These are phyloP conservation scores for Leccinum boreale DNA, from an alignment of 768 basidiomycete genomes.

Conservation along the genomic window DNA sequence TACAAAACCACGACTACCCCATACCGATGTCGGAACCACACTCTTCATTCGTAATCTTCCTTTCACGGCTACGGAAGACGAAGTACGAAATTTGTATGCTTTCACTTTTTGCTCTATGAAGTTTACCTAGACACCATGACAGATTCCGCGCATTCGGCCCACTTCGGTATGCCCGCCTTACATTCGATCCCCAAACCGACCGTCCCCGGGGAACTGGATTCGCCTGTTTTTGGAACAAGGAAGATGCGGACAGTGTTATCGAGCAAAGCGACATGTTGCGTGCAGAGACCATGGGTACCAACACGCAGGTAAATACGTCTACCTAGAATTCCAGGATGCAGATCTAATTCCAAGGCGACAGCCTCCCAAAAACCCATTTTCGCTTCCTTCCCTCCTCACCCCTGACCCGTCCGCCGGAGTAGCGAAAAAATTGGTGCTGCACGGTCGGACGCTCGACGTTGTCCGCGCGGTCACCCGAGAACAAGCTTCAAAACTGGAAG, in stretches of 20 bases:
- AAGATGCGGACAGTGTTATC: constrained; percentile 83
- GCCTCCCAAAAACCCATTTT: constrained; percentile 82
- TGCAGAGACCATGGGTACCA: constrained; percentile 54
- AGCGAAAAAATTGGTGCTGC: constrained; percentile 80
- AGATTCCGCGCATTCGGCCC: constrained; percentile 90
- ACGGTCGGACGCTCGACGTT: constrained; percentile 91
- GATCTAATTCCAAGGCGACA: constrained; percentile 19
- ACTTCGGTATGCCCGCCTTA: constrained; percentile 88
- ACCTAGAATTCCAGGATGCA: constrained; percentile 9
- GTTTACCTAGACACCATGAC: constrained; percentile 1
- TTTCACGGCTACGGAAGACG: constrained; percentile 90
- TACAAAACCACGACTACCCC: constrained; percentile 67
- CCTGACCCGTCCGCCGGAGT: constrained; percentile 88
- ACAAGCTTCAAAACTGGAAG: constrained; percentile 82
- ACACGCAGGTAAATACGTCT: constrained; percentile 26
- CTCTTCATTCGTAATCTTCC: constrained; percentile 93
- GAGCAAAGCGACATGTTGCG: constrained; percentile 74
- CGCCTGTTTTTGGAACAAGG: constrained; percentile 94
- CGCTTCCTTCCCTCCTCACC: constrained; percentile 83
- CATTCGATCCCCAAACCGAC: constrained; percentile 76
- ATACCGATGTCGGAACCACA: constrained; percentile 85
- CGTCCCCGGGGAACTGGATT: constrained; percentile 95
- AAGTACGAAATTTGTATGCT: constrained; percentile 77
- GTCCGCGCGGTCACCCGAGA: constrained; percentile 88
- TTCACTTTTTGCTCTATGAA: not conserved